phyloP scores from a whole-genome alignment of 2,329 filamentous ascomycete genomes.

The Penicillium vulpinum region DNA sequence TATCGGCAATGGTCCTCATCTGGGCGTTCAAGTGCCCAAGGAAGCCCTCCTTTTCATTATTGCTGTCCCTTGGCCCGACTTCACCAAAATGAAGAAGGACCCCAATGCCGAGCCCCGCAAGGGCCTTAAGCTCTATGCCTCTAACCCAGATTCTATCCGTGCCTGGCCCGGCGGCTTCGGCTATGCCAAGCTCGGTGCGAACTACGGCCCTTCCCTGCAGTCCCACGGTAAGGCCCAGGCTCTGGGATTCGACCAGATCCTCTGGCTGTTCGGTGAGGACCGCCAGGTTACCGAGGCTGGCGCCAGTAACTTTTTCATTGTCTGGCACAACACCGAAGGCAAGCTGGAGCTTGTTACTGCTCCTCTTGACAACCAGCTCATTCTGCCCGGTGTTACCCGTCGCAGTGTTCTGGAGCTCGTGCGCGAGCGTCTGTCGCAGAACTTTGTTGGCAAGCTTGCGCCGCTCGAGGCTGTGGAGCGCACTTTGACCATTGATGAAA shows the following conservation, averaged over 20 bases:
- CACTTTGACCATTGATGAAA: slow-evolving; percentile 76
- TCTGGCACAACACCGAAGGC: slow-evolving; percentile 65
- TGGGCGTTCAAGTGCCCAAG: slow-evolving; percentile 76
- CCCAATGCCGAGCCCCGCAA: slow-evolving; percentile 17
- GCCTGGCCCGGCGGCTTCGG: slow-evolving; percentile 94
- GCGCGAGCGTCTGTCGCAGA: slow-evolving; percentile 57
- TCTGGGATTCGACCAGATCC: slow-evolving; percentile 79
- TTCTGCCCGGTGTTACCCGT: slow-evolving; percentile 85
- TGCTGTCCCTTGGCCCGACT: slow-evolving; percentile 47
- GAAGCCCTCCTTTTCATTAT: slow-evolving; percentile 91
- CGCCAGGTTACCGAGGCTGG: slow-evolving; percentile 85
- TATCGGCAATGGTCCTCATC: slow-evolving; percentile 76
- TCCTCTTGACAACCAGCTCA: slow-evolving; percentile 76
- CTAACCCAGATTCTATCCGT: slow-evolving; percentile 76
- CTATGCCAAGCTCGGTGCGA: slow-evolving; percentile 88
- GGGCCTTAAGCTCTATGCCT: slow-evolving; percentile 71
- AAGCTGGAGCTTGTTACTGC: slow-evolving; percentile 75
- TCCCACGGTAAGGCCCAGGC: slow-evolving; percentile 73
- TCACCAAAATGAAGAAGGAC: slow-evolving; percentile 27
- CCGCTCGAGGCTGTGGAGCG: slow-evolving; percentile 83
- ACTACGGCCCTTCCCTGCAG: slow-evolving; percentile 82
- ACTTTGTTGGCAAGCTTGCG: slow-evolving; percentile 52
- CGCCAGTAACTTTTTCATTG: slow-evolving; percentile 86
- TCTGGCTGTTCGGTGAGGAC: slow-evolving; percentile 86
- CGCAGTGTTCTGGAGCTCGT: slow-evolving; percentile 75